Conservation (phyloP, 73 alveolate species). For the Paramecium sonneborni region DNA sequence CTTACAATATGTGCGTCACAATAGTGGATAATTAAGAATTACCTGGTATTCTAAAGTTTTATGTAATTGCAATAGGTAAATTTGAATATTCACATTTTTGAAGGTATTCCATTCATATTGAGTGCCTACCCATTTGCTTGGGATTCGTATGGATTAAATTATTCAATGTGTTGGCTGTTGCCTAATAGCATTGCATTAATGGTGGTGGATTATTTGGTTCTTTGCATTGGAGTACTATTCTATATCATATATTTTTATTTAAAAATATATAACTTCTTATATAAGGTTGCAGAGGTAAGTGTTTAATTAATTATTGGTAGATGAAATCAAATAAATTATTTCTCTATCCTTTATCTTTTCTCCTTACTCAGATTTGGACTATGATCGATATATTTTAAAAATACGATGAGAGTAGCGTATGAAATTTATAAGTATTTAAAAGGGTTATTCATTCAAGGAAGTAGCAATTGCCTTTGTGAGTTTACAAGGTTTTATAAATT, state of each 20-base stretch:
- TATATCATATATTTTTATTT: background rate
- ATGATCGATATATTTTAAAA: background rate
- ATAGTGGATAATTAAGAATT: conserved; percentile 11
- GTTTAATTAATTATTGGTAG: background rate
- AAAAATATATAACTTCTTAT: conserved; percentile 3
- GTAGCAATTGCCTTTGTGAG: background rate
- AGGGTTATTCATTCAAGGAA: background rate
- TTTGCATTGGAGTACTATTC: background rate
- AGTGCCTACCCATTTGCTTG: conserved; percentile 16
- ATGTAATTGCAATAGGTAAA: conserved; percentile 27
- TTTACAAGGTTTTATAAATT: conserved; percentile 28
- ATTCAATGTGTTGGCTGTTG: conserved; percentile 6
- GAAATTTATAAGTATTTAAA: background rate
- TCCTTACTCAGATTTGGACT: conserved; percentile 29
- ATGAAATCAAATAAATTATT: background rate
- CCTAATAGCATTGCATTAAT: background rate
- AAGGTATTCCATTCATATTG: conserved; percentile 4
- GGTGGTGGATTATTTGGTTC: background rate
- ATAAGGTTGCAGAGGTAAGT: conserved; percentile 3
- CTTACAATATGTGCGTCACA: conserved; percentile 29
- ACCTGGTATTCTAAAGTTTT: background rate
- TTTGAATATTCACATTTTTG: background rate
- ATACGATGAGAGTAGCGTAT: background rate
- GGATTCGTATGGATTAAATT: conserved; percentile 18
- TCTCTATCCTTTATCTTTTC: background rate